phyloP scores from a whole-genome alignment of 1,284 basidiomycete genomes.

The Apiotrichum brassicae region DNA sequence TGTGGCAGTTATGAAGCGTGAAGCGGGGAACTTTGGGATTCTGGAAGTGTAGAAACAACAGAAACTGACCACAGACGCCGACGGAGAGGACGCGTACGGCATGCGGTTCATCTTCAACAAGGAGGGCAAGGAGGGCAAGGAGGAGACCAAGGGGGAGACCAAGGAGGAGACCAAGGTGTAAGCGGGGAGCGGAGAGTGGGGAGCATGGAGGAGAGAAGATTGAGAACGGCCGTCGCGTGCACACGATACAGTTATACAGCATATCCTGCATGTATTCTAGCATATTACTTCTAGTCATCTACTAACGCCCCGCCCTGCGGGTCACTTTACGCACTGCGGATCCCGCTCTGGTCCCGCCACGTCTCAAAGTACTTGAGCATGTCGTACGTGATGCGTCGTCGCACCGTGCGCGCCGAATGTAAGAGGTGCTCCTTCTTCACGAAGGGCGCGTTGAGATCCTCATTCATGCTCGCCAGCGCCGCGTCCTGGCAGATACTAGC shows the following conservation, averaged over 20 bases:
- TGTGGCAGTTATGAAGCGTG: not conserved
- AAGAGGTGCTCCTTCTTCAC: conserved; percentile 71
- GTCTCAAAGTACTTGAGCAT: conserved; percentile 64
- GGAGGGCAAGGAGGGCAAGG: conserved; percentile 3
- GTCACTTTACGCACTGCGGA: conserved; percentile 32
- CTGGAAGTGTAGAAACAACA: too few species aligned
- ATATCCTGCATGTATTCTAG: conserved; percentile 16
- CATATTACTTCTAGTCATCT: conserved; percentile 2
- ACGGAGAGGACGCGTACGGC: conserved; percentile 85
- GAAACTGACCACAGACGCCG: conserved; percentile 58
- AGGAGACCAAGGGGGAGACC: not conserved
- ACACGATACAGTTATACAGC: not conserved
- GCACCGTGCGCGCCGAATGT: conserved; percentile 64
- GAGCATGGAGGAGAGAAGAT: not conserved
- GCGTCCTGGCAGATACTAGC: conserved; percentile 92
- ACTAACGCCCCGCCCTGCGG: not conserved
- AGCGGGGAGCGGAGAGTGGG: not conserved
- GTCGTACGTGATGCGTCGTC: conserved; percentile 78
- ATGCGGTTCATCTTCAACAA: conserved; percentile 59
- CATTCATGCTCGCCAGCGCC: conserved; percentile 81
- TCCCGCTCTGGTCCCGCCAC: conserved; percentile 52
- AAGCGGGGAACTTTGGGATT: too few species aligned
- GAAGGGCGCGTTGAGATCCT: conserved; percentile 66
- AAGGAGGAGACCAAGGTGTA: not conserved
- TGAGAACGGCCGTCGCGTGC: too few species aligned